phyloP scores from a whole-genome alignment of 2,329 filamentous ascomycete species.

The Zymoseptoria brevis region DNA sequence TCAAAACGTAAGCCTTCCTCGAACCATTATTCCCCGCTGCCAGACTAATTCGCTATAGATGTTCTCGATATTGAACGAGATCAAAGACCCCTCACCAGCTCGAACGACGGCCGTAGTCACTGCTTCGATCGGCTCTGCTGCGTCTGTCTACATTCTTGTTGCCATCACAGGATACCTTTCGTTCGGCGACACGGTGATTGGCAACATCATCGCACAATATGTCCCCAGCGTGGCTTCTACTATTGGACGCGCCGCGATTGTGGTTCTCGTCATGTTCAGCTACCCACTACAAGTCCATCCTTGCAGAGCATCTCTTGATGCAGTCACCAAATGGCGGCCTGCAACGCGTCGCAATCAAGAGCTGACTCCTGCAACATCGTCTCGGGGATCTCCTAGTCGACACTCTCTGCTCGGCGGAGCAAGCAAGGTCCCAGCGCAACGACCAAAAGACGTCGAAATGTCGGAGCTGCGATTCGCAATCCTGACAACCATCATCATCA shows the following conservation, averaged over 20 bases:
- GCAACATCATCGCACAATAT: conserved; percentile 93
- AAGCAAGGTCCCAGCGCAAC: conserved; percentile 15
- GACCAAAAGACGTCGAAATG: conserved; percentile 49
- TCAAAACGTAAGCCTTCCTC: conserved; percentile 65
- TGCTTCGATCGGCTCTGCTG: conserved; percentile 81
- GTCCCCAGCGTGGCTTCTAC: conserved; percentile 72
- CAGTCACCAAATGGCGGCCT: conserved; percentile 87
- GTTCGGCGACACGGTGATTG: conserved; percentile 80
- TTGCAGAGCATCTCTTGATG: conserved; percentile 88
- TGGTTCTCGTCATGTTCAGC: conserved; percentile 91
- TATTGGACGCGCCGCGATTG: conserved; percentile 89
- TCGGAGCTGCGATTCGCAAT: conserved; percentile 80
- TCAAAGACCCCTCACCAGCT: conserved; percentile 71
- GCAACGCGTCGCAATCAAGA: conserved; percentile 16
- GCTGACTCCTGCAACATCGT: conserved; percentile 20
- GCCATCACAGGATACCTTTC: conserved; percentile 93
- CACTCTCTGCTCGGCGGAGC: conserved; percentile 19
- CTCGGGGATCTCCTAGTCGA: conserved; percentile 25
- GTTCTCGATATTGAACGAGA: conserved; percentile 97
- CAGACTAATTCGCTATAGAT: conserved; percentile 50
- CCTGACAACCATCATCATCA: conserved; percentile 78
- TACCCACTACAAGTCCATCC: conserved; percentile 94
- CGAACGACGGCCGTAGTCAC: conserved; percentile 72
- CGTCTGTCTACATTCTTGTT: conserved; percentile 78
- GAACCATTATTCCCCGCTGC: not conserved